Percentiles rank a stretch among this genome's conserved stretches.
These are phyloP conservation scores for Geotrichum phurueaensis DNA, from an alignment of 1,139 yeast species.

Conservation along the genomic window DNA sequence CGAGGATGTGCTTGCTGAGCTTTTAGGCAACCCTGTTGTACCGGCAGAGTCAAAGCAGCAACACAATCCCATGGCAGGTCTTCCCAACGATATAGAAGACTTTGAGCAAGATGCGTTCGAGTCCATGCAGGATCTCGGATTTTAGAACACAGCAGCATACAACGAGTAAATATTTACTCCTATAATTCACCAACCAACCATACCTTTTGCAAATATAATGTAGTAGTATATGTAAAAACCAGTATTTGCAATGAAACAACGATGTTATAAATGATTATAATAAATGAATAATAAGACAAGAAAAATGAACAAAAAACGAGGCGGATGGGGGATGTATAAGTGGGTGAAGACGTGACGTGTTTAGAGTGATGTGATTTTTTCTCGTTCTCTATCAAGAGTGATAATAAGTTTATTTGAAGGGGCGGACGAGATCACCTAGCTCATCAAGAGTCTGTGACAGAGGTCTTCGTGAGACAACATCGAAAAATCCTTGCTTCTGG, in stretches of 20 bases:
- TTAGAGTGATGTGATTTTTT: background rate
- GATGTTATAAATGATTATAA: slow-evolving; percentile 3
- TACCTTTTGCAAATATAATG: background rate
- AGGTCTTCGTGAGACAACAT: slow-evolving; percentile 75
- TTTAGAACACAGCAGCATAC: background rate
- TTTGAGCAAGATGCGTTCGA: slow-evolving; percentile 15
- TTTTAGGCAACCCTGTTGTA: background rate
- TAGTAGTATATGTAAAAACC: background rate
- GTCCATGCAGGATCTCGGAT: slow-evolving; percentile 15
- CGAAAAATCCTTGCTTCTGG: slow-evolving; percentile 72
- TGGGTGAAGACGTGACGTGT: background rate
- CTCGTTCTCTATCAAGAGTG: background rate
- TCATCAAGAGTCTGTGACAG: slow-evolving; percentile 72
- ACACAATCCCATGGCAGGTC: background rate
- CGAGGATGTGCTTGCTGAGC: background rate
- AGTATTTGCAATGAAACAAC: background rate
- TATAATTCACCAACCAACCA: background rate
- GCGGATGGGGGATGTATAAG: background rate
- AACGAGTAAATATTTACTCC: background rate
- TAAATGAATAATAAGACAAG: slow-evolving; percentile 1
- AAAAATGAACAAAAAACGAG: background rate
- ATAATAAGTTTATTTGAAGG: slow-evolving; percentile 18
- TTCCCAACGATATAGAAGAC: slow-evolving; percentile 9
- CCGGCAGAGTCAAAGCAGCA: background rate
- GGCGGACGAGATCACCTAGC: slow-evolving; percentile 47